Conservation (phyloP, 208 protist species). For the Trichomonas tenax region DNA sequence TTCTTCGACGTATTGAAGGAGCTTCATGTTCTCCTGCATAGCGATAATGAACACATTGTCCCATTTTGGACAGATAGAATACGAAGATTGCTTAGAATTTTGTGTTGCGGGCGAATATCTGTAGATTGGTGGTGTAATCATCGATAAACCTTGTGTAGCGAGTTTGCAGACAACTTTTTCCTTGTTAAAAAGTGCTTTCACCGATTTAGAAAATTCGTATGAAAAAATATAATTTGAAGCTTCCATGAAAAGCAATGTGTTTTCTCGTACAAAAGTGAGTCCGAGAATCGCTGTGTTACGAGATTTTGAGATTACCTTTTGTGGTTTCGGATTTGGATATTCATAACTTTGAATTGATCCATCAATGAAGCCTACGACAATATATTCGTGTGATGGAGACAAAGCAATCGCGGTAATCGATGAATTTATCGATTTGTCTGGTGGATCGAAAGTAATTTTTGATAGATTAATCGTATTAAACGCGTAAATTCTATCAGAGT, state of each 20-base stretch:
- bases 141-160: not conserved
- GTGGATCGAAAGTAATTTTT: not conserved
- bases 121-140: not conserved
- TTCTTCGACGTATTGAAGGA: not conserved
- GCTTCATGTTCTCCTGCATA: not conserved
- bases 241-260: not conserved
- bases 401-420: not conserved
- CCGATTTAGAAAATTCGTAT: not conserved
- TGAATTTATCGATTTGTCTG: not conserved
- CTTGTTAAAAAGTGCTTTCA: not conserved
- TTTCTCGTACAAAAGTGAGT: not conserved
- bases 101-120: not conserved
- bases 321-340: not conserved
- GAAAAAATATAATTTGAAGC: not conserved
- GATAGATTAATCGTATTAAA: not conserved
- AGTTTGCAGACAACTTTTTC: not conserved
- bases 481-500: not conserved
- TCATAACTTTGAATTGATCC: not conserved
- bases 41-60: not conserved
- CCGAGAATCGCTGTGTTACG: not conserved
- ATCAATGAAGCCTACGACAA: not conserved
- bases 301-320: not conserved
- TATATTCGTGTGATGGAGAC: not conserved
- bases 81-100: not conserved
- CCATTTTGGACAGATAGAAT: not conserved